phyloP scores from a whole-genome alignment of 2,329 filamentous ascomycete species.

The Aspergillus pseudoviridinutans region DNA sequence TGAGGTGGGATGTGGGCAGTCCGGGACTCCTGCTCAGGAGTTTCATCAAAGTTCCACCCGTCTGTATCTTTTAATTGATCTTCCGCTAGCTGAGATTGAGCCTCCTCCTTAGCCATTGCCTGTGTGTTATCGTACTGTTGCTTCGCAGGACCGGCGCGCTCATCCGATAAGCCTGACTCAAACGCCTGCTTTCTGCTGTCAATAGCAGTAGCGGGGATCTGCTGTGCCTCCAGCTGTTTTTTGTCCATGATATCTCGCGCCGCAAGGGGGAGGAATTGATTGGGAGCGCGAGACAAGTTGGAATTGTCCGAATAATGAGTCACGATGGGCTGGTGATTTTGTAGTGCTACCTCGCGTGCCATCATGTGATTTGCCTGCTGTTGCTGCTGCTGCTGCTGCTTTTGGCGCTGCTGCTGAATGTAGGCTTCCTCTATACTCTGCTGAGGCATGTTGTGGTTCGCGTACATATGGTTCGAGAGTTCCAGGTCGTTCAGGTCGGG shows the following conservation, averaged over 20 bases:
- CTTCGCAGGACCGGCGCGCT: constrained; percentile 55
- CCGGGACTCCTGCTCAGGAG: constrained; percentile 49
- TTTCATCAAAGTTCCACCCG: constrained; percentile 92
- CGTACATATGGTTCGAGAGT: constrained; percentile 42
- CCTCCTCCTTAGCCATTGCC: constrained; percentile 44
- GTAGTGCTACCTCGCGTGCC: constrained; percentile 51
- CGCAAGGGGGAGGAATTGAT: constrained; percentile 38
- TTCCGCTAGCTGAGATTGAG: constrained; percentile 41
- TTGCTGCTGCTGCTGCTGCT: constrained; percentile 44
- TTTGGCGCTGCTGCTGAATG: constrained; percentile 53
- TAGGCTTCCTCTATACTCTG: constrained; percentile 59
- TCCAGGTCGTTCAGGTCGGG: constrained; percentile 48
- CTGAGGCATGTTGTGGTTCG: constrained; percentile 50
- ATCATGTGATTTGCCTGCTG: constrained; percentile 37
- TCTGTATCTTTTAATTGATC: constrained; percentile 59
- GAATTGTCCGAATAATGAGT: constrained; percentile 44
- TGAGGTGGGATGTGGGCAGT: constrained; percentile 50
- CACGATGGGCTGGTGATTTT: constrained; percentile 59
- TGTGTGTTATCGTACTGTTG: constrained; percentile 58
- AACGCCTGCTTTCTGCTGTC: constrained; percentile 49
- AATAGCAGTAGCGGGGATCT: constrained; percentile 51
- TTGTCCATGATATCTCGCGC: constrained; percentile 41
- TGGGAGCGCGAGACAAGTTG: constrained; percentile 37
- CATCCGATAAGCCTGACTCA: constrained; percentile 44
- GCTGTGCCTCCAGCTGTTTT: constrained; percentile 39